Evolutionary conservation across 306 rosid genomes (phyloP).

Genomic region (Neltuma alba): DNA sequence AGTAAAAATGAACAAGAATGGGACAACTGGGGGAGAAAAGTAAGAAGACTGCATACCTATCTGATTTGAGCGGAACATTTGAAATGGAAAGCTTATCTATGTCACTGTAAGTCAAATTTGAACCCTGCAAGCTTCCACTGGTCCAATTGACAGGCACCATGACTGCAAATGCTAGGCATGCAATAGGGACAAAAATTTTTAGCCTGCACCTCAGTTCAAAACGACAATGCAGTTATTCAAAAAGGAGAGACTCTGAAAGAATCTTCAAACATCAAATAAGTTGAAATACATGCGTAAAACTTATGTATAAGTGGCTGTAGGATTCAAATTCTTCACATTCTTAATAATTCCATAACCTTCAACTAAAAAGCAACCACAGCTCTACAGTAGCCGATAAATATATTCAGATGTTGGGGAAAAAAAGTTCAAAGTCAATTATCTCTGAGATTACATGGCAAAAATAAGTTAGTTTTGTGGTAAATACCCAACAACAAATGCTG

Average conservation of each 20-base stretch:
- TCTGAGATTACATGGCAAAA: neutral
- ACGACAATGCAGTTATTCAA: slow-evolving; percentile 31
- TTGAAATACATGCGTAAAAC: neutral
- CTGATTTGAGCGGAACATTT: slow-evolving; percentile 80
- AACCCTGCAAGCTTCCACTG: slow-evolving; percentile 67
- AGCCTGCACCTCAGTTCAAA: slow-evolving; percentile 66
- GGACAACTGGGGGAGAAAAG: neutral
- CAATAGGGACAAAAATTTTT: slow-evolving; percentile 83
- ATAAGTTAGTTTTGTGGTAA: neutral
- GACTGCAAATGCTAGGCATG: slow-evolving; percentile 74
- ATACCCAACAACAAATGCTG: neutral
- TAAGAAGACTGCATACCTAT: slow-evolving; percentile 52
- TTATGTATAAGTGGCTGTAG: neutral
- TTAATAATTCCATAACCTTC: neutral
- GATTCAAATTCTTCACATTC: slow-evolving; percentile 9
- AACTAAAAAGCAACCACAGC: neutral
- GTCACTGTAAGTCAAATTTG: slow-evolving; percentile 64
- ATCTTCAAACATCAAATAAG: neutral
- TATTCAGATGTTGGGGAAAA: neutral
- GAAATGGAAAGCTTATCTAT: slow-evolving; percentile 95
- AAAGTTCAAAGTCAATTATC: neutral
- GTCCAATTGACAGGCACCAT: slow-evolving; percentile 98
- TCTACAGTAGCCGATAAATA: neutral
- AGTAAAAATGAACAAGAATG: neutral
- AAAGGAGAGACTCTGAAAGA: slow-evolving; percentile 9